Conservation (phyloP, 768 basidiomycete genomes). For the Trametes villosa region DNA sequence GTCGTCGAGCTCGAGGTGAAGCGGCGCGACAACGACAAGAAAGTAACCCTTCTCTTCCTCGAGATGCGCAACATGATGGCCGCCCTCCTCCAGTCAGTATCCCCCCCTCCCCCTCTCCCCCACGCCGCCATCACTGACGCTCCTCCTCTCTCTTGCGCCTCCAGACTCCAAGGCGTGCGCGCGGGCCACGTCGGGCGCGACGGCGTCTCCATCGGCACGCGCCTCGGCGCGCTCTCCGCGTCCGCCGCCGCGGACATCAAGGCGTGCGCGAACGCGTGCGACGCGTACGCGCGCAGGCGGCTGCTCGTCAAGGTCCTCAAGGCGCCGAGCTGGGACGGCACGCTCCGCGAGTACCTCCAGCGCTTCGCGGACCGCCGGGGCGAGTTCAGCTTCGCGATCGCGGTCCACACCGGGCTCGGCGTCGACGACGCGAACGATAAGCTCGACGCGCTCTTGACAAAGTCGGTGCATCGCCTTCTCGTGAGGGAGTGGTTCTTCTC, state of each 20-base stretch:
- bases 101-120: background rate
- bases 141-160: too few species aligned
- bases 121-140: background rate
- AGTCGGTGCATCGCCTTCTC: background rate
- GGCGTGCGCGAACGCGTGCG: slow-evolving; percentile 37
- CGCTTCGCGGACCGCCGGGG: slow-evolving; percentile 28
- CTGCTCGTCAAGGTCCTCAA: slow-evolving; percentile 35
- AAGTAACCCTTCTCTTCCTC: slow-evolving; percentile 48
- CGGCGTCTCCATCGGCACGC: slow-evolving; percentile 38
- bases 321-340: slow-evolving; percentile 33
- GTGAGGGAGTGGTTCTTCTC: too few species aligned
- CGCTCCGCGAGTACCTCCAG: slow-evolving; percentile 12
- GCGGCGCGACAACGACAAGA: slow-evolving; percentile 55
- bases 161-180: slow-evolving; percentile 37
- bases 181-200: slow-evolving; percentile 37
- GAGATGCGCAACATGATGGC: slow-evolving; percentile 57
- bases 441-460: slow-evolving; percentile 17
- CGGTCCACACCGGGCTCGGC: slow-evolving; percentile 33
- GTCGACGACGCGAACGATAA: slow-evolving; percentile 28
- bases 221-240: slow-evolving; percentile 36
- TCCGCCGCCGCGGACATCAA: slow-evolving; percentile 37
- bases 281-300: slow-evolving; percentile 37
- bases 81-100: slow-evolving; percentile 47
- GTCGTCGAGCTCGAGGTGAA: slow-evolving; percentile 53
- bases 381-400: slow-evolving; percentile 36